phyloP scores from a whole-genome alignment of 1,284 basidiomycete species.

The Thecaphora thlaspeos region DNA sequence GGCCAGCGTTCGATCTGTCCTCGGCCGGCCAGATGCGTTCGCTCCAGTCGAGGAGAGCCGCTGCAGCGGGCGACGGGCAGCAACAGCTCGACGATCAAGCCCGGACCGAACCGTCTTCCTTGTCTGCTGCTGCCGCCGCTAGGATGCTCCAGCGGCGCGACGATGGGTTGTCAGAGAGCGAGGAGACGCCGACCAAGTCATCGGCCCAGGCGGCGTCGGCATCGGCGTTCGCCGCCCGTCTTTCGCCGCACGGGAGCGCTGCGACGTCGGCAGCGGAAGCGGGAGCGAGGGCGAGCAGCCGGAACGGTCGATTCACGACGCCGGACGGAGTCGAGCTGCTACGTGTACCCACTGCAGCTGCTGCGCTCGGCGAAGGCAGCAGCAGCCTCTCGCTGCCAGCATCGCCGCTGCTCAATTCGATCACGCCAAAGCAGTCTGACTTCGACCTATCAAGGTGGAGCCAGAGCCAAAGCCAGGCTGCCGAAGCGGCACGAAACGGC shows the following conservation, averaged over 20 bases:
- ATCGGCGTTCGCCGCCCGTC: too few relatives aligned
- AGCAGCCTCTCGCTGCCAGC: neutral
- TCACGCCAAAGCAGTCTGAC: neutral
- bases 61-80: too few relatives aligned
- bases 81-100: too few relatives aligned
- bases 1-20: neutral
- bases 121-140: too few relatives aligned
- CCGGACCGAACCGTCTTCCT: too few relatives aligned
- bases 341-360: neutral
- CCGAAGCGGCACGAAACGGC: neutral
- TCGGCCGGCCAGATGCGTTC: neutral
- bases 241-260: too few relatives aligned
- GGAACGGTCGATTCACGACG: too few relatives aligned
- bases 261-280: neutral
- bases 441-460: neutral
- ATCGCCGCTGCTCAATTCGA: neutral
- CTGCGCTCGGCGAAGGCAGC: slow-evolving; percentile 1
- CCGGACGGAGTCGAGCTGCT: too few relatives aligned
- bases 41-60: too few relatives aligned
- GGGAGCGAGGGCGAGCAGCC: neutral
- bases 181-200: slow-evolving; percentile 28
- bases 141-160: neutral
- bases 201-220: slow-evolving; percentile 5
- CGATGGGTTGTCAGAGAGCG: slow-evolving; percentile 17
- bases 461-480: neutral